Evolutionary conservation across 75 land plant species (phyloP).

Genomic region (Cunninghamia lanceolata): DNA sequence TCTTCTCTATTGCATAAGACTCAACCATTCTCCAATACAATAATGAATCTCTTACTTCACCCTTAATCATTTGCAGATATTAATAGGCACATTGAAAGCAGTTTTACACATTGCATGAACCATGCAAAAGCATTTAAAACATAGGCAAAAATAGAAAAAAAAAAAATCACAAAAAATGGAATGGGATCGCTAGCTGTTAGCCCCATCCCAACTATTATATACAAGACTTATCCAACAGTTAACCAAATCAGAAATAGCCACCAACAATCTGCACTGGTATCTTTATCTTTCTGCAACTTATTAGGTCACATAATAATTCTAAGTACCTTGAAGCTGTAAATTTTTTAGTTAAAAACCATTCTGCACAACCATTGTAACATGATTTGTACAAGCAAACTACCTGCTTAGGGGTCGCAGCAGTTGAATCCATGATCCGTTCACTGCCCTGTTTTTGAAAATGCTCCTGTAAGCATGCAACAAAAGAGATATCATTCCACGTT

Average conservation of each 20-base stretch:
- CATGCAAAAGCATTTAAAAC: too few relatives aligned
- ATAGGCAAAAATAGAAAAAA: too few relatives aligned
- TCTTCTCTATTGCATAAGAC: too few relatives aligned
- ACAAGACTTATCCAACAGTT: too few relatives aligned
- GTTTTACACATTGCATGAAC: too few relatives aligned
- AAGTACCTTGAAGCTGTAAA: not conserved
- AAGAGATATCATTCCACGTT: not conserved
- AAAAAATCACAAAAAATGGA: too few relatives aligned
- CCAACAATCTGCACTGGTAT: not conserved
- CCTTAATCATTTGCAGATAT: too few relatives aligned
- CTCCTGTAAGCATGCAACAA: slow-evolving; percentile 45
- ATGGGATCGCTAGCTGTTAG: too few relatives aligned
- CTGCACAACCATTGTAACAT: not conserved
- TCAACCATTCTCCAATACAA: too few relatives aligned
- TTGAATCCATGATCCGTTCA: slow-evolving; percentile 79
- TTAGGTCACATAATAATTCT: not conserved
- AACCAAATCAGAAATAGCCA: not conserved
- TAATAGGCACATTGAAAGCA: too few relatives aligned
- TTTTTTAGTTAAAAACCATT: not conserved
- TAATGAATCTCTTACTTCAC: too few relatives aligned
- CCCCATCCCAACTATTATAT: too few relatives aligned
- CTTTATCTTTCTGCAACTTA: not conserved
- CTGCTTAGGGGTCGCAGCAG: slow-evolving; percentile 85
- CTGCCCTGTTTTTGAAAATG: slow-evolving; percentile 75
- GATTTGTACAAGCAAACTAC: slow-evolving; percentile 21